Conservation (phyloP, 2,329 filamentous ascomycete genomes). For the Aspergillus candidus region DNA sequence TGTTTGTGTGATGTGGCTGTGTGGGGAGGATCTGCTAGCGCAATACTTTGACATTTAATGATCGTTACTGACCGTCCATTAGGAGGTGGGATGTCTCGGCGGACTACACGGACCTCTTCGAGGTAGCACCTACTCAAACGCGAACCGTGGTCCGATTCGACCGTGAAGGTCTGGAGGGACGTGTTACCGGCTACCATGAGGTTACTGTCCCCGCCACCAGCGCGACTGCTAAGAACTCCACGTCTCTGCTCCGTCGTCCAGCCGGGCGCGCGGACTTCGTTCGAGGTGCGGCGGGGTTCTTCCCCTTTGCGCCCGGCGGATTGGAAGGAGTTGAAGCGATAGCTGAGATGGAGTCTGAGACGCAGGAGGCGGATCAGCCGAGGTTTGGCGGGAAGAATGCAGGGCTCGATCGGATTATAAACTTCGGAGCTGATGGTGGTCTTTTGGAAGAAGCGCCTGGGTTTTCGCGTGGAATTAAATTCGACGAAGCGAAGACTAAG, state of each 20-base stretch:
- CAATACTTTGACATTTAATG: neutral
- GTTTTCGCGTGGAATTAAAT: conserved; percentile 69
- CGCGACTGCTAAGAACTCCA: conserved; percentile 91
- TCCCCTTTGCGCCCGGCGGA: conserved; percentile 87
- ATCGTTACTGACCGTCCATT: conserved; percentile 6
- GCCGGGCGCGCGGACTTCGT: conserved; percentile 86
- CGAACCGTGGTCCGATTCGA: conserved; percentile 91
- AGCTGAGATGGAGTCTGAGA: conserved; percentile 74
- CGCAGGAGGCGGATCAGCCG: conserved; percentile 46
- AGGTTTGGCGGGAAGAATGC: conserved; percentile 35
- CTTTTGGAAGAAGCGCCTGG: conserved; percentile 79
- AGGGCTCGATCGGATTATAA: conserved; percentile 77
- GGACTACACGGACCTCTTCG: conserved; percentile 78
- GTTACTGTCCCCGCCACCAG: conserved; percentile 86
- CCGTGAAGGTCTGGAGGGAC: conserved; percentile 83
- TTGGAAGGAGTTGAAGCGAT: conserved; percentile 80
- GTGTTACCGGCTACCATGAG: conserved; percentile 88
- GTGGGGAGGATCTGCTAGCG: neutral
- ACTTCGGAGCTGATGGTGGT: conserved; percentile 68
- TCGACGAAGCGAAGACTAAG: conserved; percentile 55
- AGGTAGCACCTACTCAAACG: conserved; percentile 82
- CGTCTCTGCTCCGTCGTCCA: conserved; percentile 78
- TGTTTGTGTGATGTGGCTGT: no score
- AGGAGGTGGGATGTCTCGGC: conserved; percentile 72
- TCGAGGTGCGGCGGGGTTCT: conserved; percentile 84